Percentiles rank a stretch among this genome's conserved stretches.
phyloP scores from a whole-genome alignment of 441 rosid species.

The Omphalea diandra region DNA sequence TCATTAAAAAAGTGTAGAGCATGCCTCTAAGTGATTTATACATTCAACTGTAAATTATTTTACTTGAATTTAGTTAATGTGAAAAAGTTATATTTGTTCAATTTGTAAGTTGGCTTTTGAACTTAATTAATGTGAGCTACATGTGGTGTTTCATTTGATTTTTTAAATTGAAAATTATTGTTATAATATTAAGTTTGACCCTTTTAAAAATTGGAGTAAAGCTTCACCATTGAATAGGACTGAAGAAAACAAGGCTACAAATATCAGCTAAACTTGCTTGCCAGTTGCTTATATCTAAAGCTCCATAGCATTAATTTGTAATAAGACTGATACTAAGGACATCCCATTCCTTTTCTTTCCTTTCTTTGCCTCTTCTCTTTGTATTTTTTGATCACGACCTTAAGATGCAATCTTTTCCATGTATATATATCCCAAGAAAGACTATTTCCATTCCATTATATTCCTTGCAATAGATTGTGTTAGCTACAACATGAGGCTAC shows the following conservation, averaged over 20 bases:
- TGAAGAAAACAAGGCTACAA: background rate
- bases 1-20: too few relatives aligned
- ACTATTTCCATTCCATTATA: background rate
- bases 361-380: background rate
- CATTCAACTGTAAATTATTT: too few relatives aligned
- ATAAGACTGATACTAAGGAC: background rate
- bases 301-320: background rate
- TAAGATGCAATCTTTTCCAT: background rate
- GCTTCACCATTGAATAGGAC: too few relatives aligned
- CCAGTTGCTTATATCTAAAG: background rate
- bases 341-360: background rate
- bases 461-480: constrained; percentile 21
- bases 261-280: background rate
- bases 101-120: too few relatives aligned
- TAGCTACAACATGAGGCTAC: constrained; percentile 8
- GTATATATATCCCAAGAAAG: background rate
- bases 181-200: too few relatives aligned
- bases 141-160: too few relatives aligned
- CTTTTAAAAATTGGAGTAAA: too few relatives aligned
- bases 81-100: too few relatives aligned
- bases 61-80: too few relatives aligned
- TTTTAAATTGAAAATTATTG: too few relatives aligned
- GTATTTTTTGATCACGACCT: background rate
- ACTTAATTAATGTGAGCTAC: too few relatives aligned
- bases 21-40: too few relatives aligned